Evolutionary conservation across 1,284 basidiomycete species (phyloP).

Genomic region (Boletus calvinii): DNA sequence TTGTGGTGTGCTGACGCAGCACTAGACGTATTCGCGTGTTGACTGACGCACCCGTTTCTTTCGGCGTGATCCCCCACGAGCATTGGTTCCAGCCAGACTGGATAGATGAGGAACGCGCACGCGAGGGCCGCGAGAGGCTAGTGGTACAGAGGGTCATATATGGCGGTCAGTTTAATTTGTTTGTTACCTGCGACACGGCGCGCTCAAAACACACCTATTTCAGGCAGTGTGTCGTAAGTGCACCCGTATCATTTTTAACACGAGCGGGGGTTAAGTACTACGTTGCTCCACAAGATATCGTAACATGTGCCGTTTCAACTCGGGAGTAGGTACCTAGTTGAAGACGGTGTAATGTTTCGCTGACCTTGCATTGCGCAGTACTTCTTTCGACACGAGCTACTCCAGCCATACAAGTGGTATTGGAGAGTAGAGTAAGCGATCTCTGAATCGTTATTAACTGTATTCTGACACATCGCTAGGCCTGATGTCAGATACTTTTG

Average conservation of each 20-base stretch:
- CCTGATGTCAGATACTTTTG: slow-evolving; percentile 79
- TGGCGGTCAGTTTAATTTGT: slow-evolving; percentile 43
- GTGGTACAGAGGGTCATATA: slow-evolving; percentile 67
- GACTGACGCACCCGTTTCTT: slow-evolving; percentile 55
- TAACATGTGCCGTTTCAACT: slow-evolving; percentile 85
- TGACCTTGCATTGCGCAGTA: slow-evolving; percentile 43
- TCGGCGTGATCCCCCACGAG: slow-evolving; percentile 69
- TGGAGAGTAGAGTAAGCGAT: slow-evolving; percentile 67
- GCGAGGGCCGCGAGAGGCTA: slow-evolving; percentile 60
- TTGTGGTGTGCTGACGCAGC: slow-evolving; percentile 16
- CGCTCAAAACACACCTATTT: slow-evolving; percentile 3
- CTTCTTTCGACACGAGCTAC: slow-evolving; percentile 75
- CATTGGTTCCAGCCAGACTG: slow-evolving; percentile 83
- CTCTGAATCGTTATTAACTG: slow-evolving; percentile 8
- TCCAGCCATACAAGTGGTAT: slow-evolving; percentile 77
- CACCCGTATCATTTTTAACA: not conserved
- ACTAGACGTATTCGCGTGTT: slow-evolving; percentile 56
- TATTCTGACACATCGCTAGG: slow-evolving; percentile 33
- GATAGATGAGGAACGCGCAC: slow-evolving; percentile 74
- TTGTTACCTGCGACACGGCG: not conserved
- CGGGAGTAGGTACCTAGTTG: slow-evolving; percentile 55
- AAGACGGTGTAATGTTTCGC: not conserved
- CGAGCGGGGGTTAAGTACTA: slow-evolving; percentile 7
- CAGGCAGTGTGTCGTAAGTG: slow-evolving; percentile 55
- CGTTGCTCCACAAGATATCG: slow-evolving; percentile 46